Percentiles rank a stretch among this genome's conserved stretches.
Conservation (phyloP, 1,284 basidiomycete genomes). For the Wallemia ichthyophaga region DNA sequence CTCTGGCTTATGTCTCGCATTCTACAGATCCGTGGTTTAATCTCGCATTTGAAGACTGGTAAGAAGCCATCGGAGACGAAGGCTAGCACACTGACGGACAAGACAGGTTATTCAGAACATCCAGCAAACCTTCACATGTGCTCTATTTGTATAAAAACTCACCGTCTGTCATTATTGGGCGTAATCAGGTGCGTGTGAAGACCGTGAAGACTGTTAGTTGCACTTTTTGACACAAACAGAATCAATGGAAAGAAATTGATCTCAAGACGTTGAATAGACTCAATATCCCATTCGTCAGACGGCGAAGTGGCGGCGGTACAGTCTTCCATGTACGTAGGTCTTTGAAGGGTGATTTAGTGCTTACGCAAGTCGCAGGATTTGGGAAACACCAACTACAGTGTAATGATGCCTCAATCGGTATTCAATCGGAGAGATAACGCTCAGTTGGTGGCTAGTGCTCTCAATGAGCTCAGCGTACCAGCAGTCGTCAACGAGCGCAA, state of each 20-base stretch:
- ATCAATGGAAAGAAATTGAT: constrained; percentile 93
- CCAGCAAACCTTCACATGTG: constrained; percentile 32
- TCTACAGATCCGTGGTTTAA: constrained; percentile 78
- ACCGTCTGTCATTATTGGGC: constrained; percentile 75
- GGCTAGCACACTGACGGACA: neutral
- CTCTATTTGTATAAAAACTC: constrained; percentile 65
- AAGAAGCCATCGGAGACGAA: constrained; percentile 10
- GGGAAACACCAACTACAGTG: constrained; percentile 91
- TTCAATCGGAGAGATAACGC: constrained; percentile 62
- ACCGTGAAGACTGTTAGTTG: no score
- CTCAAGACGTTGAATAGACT: constrained; percentile 23
- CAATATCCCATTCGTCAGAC: constrained; percentile 48
- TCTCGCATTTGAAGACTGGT: constrained; percentile 80
- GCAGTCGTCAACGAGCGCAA: constrained; percentile 66
- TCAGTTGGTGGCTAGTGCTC: constrained; percentile 42
- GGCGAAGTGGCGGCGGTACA: constrained; percentile 83
- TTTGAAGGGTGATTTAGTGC: neutral
- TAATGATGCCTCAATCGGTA: constrained; percentile 48
- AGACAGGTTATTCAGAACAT: constrained; percentile 51
- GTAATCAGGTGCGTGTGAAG: constrained; percentile 35
- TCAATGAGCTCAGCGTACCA: constrained; percentile 37
- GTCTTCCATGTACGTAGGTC: constrained; percentile 58
- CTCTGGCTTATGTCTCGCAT: constrained; percentile 38
- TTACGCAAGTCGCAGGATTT: constrained; percentile 33
- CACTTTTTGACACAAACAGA: constrained; percentile 20